phyloP scores from a whole-genome alignment of 2,329 filamentous ascomycete genomes.

The Penicillium sp. region DNA sequence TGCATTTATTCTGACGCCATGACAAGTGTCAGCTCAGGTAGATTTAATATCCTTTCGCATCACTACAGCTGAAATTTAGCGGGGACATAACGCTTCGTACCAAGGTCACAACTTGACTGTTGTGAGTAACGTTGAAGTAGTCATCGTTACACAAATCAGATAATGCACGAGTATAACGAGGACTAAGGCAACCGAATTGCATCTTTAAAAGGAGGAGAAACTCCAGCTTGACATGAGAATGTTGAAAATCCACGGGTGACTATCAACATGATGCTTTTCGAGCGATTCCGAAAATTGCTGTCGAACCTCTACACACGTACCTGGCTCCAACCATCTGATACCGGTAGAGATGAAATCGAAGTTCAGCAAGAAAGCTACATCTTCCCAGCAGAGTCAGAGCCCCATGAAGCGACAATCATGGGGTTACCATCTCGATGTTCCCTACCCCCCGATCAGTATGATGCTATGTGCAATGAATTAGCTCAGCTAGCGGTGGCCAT shows the following conservation, averaged over 20 bases:
- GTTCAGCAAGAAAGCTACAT: constrained; percentile 1
- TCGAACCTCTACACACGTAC: not conserved
- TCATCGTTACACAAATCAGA: constrained; percentile 3
- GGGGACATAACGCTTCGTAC: not conserved
- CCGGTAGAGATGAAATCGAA: not conserved
- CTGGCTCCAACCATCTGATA: not conserved
- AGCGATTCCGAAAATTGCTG: not conserved
- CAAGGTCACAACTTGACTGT: not conserved
- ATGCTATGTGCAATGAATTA: constrained; percentile 15
- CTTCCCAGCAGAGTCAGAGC: constrained; percentile 13
- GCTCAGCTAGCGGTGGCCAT: constrained; percentile 18
- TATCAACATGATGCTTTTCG: constrained; percentile 6
- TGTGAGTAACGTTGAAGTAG: constrained; percentile 2
- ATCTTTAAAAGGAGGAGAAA: not conserved
- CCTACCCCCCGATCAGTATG: constrained; percentile 4
- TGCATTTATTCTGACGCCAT: not conserved
- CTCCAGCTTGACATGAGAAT: not conserved
- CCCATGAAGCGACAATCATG: constrained; percentile 11
- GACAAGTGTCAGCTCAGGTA: not conserved
- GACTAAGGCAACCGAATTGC: constrained; percentile 2
- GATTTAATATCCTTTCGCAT: not conserved
- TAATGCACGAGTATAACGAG: not conserved
- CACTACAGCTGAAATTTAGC: not conserved
- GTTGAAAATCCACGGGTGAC: not conserved
- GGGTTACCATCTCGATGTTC: constrained; percentile 9